Evolutionary conservation across 257 asterid genomes (phyloP).

Genomic region (Buddleja alternifolia): DNA sequence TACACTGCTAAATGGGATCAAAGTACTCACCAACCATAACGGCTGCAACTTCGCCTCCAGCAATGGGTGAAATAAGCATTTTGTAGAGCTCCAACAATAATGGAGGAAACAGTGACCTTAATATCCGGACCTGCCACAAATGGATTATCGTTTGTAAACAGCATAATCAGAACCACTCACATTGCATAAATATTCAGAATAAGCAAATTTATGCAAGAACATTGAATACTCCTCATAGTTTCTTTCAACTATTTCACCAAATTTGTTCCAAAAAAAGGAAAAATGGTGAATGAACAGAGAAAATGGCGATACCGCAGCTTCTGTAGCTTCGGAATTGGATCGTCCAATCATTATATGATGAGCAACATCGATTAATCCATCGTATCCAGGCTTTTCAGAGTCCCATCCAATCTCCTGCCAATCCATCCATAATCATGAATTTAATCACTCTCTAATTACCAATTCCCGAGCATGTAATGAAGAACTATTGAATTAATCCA

Average conservation of each 20-base stretch:
- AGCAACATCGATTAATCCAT: slow-evolving; percentile 80
- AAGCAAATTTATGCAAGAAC: not conserved
- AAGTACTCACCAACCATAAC: slow-evolving; percentile 78
- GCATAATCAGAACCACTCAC: not conserved
- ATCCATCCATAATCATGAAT: slow-evolving; percentile 19
- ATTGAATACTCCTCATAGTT: too few species aligned
- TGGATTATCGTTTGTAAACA: not conserved
- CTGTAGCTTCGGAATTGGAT: slow-evolving; percentile 69
- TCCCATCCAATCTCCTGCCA: slow-evolving; percentile 83
- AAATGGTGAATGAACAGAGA: not conserved
- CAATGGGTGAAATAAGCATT: slow-evolving; percentile 67
- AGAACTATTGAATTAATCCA: not conserved
- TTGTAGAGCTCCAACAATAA: slow-evolving; percentile 65
- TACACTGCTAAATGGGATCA: not conserved
- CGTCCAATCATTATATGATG: slow-evolving; percentile 71
- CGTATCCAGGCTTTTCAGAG: slow-evolving; percentile 79
- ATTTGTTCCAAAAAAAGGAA: not conserved
- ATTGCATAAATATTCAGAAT: not conserved
- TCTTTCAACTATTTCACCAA: not conserved
- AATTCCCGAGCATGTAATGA: not conserved
- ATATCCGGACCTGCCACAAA: slow-evolving; percentile 58
- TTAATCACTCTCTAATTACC: not conserved
- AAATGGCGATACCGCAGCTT: slow-evolving; percentile 54
- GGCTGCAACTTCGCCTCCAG: slow-evolving; percentile 73
- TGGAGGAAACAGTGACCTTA: slow-evolving; percentile 73